These are phyloP conservation scores for Entomortierella beljakovae DNA, from an alignment of 192 early-diverging fungal species.

Conservation along the genomic window DNA sequence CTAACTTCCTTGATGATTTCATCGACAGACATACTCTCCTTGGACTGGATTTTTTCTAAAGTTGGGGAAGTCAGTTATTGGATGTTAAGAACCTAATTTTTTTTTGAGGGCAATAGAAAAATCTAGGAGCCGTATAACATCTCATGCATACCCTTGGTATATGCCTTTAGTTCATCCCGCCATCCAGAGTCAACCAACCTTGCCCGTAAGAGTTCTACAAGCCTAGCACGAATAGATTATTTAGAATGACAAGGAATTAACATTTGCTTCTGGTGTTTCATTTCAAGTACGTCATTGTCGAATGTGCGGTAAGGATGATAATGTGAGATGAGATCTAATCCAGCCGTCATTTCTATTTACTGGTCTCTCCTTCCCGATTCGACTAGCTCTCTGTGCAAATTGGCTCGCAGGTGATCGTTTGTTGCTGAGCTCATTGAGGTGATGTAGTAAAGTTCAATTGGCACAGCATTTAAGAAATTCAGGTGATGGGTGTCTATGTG, in stretches of 20 bases:
- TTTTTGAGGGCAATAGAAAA: too few species aligned
- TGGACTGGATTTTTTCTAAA: conserved; percentile 37
- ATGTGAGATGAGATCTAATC: not conserved
- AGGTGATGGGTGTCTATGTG: not conserved
- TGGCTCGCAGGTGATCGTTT: conserved; percentile 46
- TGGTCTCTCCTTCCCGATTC: conserved; percentile 51
- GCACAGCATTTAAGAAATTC: not conserved
- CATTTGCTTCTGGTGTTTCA: too few species aligned
- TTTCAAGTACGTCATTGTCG: too few species aligned
- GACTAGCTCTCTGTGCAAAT: conserved; percentile 46
- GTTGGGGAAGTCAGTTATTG: not conserved
- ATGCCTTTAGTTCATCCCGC: conserved; percentile 38
- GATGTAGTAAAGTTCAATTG: not conserved
- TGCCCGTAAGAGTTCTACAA: conserved; percentile 33
- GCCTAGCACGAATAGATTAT: not conserved
- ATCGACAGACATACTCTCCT: conserved; percentile 36
- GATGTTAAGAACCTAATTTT: too few species aligned
- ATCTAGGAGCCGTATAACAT: too few species aligned
- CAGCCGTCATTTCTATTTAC: too few species aligned
- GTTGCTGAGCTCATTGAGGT: conserved; percentile 33
- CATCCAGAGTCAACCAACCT: conserved; percentile 45
- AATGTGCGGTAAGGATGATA: too few species aligned
- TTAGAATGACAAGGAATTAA: not conserved
- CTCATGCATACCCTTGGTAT: conserved; percentile 31
- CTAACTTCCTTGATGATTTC: conserved; percentile 49